Conservation (phyloP, 768 basidiomycete genomes). For the Pleurotus eryngii region DNA sequence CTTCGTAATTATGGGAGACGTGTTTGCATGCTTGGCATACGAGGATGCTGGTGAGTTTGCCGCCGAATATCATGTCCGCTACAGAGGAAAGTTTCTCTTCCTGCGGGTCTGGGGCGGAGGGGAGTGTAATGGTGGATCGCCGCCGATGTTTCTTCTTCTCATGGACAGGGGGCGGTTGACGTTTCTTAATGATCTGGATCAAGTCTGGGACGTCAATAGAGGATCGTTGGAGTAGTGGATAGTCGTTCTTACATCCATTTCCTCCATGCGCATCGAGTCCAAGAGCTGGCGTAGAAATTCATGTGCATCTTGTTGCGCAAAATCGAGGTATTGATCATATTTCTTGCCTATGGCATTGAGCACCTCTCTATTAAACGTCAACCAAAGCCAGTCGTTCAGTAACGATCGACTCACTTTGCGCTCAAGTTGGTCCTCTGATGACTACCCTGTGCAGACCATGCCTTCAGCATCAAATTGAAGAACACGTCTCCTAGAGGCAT, state of each 20-base stretch:
- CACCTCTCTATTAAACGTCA: slow-evolving; percentile 43
- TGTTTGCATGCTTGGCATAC: slow-evolving; percentile 94
- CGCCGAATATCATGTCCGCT: slow-evolving; percentile 89
- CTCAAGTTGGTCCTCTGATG: slow-evolving; percentile 52
- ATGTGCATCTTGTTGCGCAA: slow-evolving; percentile 94
- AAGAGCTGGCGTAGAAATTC: slow-evolving; percentile 88
- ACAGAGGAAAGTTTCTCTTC: slow-evolving; percentile 64
- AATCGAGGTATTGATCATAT: slow-evolving; percentile 93
- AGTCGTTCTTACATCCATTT: slow-evolving; percentile 64
- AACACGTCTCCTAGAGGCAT: slow-evolving; percentile 76
- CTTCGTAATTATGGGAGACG: slow-evolving; percentile 88
- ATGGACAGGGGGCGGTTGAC: slow-evolving; percentile 43
- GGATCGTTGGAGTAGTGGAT: neutral
- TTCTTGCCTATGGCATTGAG: slow-evolving; percentile 72
- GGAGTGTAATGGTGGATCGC: slow-evolving; percentile 21
- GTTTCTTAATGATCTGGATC: slow-evolving; percentile 74
- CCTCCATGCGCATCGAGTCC: slow-evolving; percentile 94
- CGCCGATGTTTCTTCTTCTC: slow-evolving; percentile 35
- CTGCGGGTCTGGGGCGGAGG: slow-evolving; percentile 18
- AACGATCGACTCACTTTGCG: slow-evolving; percentile 52
- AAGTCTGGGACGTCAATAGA: neutral
- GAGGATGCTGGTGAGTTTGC: slow-evolving; percentile 84
- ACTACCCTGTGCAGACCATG: slow-evolving; percentile 60
- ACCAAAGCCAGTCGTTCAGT: neutral
- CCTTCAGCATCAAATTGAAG: slow-evolving; percentile 51